These are phyloP conservation scores for Saprolegnia diclina DNA, from an alignment of 352 stramenopile species.

Conservation along the genomic window DNA sequence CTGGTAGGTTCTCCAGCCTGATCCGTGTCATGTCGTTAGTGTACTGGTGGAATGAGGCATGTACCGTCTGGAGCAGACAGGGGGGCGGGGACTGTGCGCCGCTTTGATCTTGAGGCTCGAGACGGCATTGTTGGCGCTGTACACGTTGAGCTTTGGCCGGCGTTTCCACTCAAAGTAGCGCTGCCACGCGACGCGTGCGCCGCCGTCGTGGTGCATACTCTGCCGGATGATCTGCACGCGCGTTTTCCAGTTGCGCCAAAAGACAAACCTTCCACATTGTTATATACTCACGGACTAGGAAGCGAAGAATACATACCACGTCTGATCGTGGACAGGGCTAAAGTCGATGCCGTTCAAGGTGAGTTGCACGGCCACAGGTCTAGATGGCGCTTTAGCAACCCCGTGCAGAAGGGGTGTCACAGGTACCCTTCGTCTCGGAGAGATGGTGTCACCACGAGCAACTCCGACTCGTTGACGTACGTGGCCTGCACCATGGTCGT, in stretches of 20 bases:
- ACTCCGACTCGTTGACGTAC: neutral
- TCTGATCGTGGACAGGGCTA: slow-evolving; percentile 40
- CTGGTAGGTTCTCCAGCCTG: slow-evolving; percentile 20
- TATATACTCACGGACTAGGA: neutral
- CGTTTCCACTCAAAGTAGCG: slow-evolving; percentile 21
- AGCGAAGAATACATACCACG: slow-evolving; percentile 35
- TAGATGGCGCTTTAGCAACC: slow-evolving; percentile 45
- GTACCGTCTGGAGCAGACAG: slow-evolving; percentile 11
- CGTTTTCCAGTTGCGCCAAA: slow-evolving; percentile 83
- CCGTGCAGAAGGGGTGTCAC: slow-evolving; percentile 25
- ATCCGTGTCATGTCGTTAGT: neutral
- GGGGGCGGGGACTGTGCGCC: neutral
- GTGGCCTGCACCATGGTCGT: neutral
- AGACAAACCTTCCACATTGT: slow-evolving; percentile 32
- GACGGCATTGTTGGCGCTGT: neutral
- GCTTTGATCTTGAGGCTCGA: slow-evolving; percentile 21
- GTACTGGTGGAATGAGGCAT: neutral
- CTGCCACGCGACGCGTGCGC: slow-evolving; percentile 17
- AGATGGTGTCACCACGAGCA: neutral
- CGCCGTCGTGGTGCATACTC: slow-evolving; percentile 25
- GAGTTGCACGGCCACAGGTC: slow-evolving; percentile 39
- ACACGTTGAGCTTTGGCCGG: slow-evolving; percentile 20
- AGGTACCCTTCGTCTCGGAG: slow-evolving; percentile 13
- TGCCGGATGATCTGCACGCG: slow-evolving; percentile 27
- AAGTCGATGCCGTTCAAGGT: slow-evolving; percentile 67